Percentiles rank a stretch among this genome's conserved stretches.
Evolutionary conservation across 169 alveolate species (phyloP).

Genomic region (Fabrea salina): DNA sequence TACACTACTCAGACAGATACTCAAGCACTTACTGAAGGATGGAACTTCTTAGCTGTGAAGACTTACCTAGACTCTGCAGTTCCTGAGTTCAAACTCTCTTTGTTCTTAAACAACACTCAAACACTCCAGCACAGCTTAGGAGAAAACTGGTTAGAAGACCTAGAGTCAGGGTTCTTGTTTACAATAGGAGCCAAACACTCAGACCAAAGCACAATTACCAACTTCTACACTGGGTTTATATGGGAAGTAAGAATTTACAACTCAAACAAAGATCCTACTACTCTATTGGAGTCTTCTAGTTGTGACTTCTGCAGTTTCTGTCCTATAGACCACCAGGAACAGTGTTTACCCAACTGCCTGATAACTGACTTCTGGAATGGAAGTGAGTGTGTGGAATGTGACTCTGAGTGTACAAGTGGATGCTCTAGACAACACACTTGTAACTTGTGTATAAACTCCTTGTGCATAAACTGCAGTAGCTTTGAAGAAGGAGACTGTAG

Average conservation of each 20-base stretch:
- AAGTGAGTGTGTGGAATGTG: not conserved
- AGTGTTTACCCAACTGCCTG: not conserved
- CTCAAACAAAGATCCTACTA: not conserved
- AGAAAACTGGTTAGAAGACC: too few species aligned
- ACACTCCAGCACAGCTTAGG: too few species aligned
- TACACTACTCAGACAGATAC: too few species aligned
- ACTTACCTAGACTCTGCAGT: too few species aligned
- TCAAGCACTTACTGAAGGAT: too few species aligned
- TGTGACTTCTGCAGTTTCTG: not conserved
- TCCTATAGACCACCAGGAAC: not conserved
- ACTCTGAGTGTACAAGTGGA: not conserved
- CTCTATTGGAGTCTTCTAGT: not conserved
- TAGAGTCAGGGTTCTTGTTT: too few species aligned
- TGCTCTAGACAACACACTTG: not conserved
- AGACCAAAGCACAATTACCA: too few species aligned
- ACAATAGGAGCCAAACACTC: too few species aligned
- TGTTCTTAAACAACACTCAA: too few species aligned
- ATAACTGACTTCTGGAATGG: not conserved
- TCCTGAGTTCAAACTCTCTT: too few species aligned
- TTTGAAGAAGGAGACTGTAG: not conserved
- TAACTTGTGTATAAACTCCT: not conserved
- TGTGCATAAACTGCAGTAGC: not conserved
- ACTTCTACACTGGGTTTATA: not conserved
- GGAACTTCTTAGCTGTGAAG: too few species aligned
- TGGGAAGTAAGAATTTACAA: not conserved